Evolutionary conservation across 2,329 filamentous ascomycete species (phyloP).

Genomic region (Parafenestella ontariensis): DNA sequence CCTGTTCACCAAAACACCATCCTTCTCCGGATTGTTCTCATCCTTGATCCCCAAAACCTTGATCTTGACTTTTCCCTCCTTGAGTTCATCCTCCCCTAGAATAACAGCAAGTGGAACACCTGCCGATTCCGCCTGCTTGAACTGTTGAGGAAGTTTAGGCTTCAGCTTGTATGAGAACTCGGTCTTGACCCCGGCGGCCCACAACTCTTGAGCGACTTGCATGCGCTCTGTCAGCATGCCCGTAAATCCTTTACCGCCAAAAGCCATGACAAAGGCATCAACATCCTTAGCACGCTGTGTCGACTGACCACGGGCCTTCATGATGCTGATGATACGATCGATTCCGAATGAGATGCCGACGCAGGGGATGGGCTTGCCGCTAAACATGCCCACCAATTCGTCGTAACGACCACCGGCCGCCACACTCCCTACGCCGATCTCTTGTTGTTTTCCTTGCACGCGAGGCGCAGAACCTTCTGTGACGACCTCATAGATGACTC

Average conservation of each 20-base stretch:
- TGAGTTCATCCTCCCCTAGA: constrained; percentile 88
- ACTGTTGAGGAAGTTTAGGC: constrained; percentile 86
- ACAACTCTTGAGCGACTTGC: constrained; percentile 75
- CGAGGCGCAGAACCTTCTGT: constrained; percentile 75
- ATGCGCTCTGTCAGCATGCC: constrained; percentile 85
- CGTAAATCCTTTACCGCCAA: constrained; percentile 84
- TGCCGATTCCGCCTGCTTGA: constrained; percentile 84
- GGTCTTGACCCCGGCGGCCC: constrained; percentile 89
- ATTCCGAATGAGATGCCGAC: constrained; percentile 93
- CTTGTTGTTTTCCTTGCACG: constrained; percentile 44
- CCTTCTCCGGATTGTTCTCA: constrained; percentile 88
- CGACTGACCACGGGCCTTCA: constrained; percentile 75
- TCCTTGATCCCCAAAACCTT: constrained; percentile 79
- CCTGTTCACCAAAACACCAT: constrained; percentile 77
- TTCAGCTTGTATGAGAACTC: constrained; percentile 92
- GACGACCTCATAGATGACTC: constrained; percentile 87
- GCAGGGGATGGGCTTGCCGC: constrained; percentile 86
- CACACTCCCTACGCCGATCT: constrained; percentile 81
- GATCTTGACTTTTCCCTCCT: constrained; percentile 81
- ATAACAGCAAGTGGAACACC: constrained; percentile 87
- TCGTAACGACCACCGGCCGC: constrained; percentile 93
- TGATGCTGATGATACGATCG: constrained; percentile 93
- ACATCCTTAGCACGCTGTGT: constrained; percentile 73
- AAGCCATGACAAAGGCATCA: constrained; percentile 94
- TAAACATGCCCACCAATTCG: constrained; percentile 93